Evolutionary conservation across 164 flowering plant species (phyloP).

Genomic region (Litsea cubeba): DNA sequence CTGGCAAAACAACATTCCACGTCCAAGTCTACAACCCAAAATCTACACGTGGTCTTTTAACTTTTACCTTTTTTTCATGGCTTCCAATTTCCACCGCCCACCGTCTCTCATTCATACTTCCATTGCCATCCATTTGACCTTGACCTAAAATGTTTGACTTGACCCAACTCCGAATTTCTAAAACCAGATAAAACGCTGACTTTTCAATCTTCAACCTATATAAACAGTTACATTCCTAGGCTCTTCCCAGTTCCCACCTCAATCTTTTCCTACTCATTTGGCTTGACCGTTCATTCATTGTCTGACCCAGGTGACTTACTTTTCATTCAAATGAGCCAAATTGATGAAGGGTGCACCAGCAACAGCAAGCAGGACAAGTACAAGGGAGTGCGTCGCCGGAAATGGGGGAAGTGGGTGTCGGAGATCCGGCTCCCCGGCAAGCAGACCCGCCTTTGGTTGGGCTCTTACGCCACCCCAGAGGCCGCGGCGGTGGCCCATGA

Average conservation of each 20-base stretch:
- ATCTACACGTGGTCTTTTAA: too few species aligned
- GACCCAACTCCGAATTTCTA: too few species aligned
- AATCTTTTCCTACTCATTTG: background rate
- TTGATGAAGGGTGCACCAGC: background rate
- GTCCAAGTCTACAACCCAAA: too few species aligned
- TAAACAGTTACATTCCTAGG: background rate
- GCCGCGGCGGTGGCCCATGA: slow-evolving; percentile 76
- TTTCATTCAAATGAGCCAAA: background rate
- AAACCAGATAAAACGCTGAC: background rate
- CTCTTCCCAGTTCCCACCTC: background rate
- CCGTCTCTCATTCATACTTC: too few species aligned
- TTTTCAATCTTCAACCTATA: background rate
- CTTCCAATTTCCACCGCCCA: too few species aligned
- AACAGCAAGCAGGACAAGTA: slow-evolving; percentile 22
- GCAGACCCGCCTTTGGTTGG: slow-evolving; percentile 64
- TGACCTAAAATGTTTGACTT: too few species aligned
- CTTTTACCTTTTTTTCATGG: too few species aligned
- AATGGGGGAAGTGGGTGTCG: slow-evolving; percentile 88
- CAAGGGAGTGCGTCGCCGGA: slow-evolving; percentile 52
- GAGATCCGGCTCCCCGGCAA: slow-evolving; percentile 65
- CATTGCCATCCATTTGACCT: too few species aligned
- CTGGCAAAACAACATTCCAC: too few species aligned
- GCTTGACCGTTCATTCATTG: background rate
- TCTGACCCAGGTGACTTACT: too few species aligned
- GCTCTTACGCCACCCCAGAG: slow-evolving; percentile 57